Conservation (phyloP, 2,329 filamentous ascomycete genomes). For the Beauveria asiatica region DNA sequence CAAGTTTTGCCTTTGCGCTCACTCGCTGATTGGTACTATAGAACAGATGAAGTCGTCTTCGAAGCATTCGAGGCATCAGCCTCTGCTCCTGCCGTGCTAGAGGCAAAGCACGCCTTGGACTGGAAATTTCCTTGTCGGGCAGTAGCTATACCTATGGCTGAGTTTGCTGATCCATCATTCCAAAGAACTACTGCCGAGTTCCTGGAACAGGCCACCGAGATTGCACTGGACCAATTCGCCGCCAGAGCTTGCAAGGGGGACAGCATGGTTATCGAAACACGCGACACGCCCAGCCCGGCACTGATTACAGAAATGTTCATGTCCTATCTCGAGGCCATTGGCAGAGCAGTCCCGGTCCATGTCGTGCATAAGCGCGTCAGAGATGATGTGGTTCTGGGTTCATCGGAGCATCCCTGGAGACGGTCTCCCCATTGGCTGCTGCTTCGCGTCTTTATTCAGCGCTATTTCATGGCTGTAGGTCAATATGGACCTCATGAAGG, state of each 20-base stretch:
- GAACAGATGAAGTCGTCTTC: slow-evolving; percentile 23
- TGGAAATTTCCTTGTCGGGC: slow-evolving; percentile 54
- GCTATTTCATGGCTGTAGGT: slow-evolving; percentile 32
- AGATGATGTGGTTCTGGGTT: slow-evolving; percentile 50
- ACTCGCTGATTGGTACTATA: not conserved
- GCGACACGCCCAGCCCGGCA: slow-evolving; percentile 49
- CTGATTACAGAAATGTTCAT: slow-evolving; percentile 53
- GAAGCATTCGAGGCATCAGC: slow-evolving; percentile 56
- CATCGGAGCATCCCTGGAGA: slow-evolving; percentile 49
- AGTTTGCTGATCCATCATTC: slow-evolving; percentile 29
- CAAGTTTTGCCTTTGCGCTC: not conserved
- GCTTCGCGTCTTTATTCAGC: slow-evolving; percentile 48
- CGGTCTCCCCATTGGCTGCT: slow-evolving; percentile 54
- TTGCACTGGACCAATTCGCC: slow-evolving; percentile 44
- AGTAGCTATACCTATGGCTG: slow-evolving; percentile 32
- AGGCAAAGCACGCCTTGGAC: slow-evolving; percentile 38
- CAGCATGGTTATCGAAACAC: slow-evolving; percentile 37
- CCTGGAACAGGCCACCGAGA: slow-evolving; percentile 46
- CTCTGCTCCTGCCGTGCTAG: slow-evolving; percentile 40
- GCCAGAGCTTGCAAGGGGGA: slow-evolving; percentile 45
- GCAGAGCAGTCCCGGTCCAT: slow-evolving; percentile 26
- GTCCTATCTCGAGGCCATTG: slow-evolving; percentile 48
- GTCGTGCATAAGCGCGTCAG: slow-evolving; percentile 48
- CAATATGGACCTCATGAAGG: slow-evolving; percentile 26
- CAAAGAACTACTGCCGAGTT: slow-evolving; percentile 40